phyloP scores from a whole-genome alignment of 2,329 filamentous ascomycete genomes.

The Paecilomyces sp. region DNA sequence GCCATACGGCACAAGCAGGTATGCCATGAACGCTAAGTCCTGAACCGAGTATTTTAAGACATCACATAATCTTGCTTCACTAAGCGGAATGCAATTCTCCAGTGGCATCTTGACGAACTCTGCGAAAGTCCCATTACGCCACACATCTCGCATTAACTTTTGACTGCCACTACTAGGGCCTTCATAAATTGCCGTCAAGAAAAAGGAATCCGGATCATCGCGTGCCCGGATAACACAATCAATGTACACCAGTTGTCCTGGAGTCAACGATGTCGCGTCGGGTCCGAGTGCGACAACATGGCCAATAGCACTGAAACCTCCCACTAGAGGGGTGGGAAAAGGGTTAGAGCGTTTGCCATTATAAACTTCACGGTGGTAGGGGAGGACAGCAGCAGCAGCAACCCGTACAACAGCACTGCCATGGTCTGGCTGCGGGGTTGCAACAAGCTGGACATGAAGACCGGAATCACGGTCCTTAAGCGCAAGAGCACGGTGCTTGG shows the following conservation, averaged over 20 bases:
- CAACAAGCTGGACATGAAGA: constrained; percentile 20
- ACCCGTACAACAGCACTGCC: constrained; percentile 36
- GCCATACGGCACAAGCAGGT: constrained; percentile 36
- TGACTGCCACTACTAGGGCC: constrained; percentile 16
- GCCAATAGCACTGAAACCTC: constrained; percentile 25
- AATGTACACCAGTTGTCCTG: constrained; percentile 29
- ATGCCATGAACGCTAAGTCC: constrained; percentile 33
- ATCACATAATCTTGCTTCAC: constrained; percentile 20
- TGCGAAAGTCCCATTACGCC: constrained; percentile 29
- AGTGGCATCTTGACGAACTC: constrained; percentile 28
- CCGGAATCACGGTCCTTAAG: constrained; percentile 8
- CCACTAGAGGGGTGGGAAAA: constrained; percentile 27
- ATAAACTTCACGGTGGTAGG: constrained; percentile 33
- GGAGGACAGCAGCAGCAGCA: constrained; percentile 26
- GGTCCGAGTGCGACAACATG: constrained; percentile 27
- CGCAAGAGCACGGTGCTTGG: constrained; percentile 1
- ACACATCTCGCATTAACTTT: constrained; percentile 27
- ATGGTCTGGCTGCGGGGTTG: constrained; percentile 22
- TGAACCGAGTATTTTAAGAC: constrained; percentile 33
- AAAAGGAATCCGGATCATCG: constrained; percentile 20
- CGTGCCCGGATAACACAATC: constrained; percentile 26
- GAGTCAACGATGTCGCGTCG: constrained; percentile 24
- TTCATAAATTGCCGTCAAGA: constrained; percentile 19
- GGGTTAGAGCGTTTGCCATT: constrained; percentile 23
- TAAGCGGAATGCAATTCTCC: constrained; percentile 25